These are phyloP conservation scores for Aethionema arabicum DNA, from an alignment of 345 rosid species.

Conservation along the genomic window DNA sequence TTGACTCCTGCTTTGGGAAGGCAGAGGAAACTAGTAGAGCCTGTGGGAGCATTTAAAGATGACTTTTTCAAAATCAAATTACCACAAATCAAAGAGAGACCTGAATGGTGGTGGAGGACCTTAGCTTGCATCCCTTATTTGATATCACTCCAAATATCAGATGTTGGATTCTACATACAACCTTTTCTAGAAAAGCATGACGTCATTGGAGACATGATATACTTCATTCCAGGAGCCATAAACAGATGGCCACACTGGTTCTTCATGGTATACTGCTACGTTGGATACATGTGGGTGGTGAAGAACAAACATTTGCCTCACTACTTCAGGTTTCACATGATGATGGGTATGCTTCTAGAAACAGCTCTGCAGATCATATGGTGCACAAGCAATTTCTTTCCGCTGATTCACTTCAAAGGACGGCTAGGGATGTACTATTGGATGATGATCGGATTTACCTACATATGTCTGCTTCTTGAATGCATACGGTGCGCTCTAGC, in stretches of 20 bases:
- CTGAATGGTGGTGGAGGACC: constrained; percentile 88
- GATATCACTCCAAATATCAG: constrained; percentile 75
- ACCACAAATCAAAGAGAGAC: constrained; percentile 53
- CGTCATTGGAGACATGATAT: constrained; percentile 50
- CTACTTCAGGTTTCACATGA: constrained; percentile 77
- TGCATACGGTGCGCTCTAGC: constrained; percentile 69
- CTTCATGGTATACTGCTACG: constrained; percentile 60
- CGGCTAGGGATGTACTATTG: constrained; percentile 64
- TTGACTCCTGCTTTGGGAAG: constrained; percentile 15
- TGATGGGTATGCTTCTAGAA: constrained; percentile 88
- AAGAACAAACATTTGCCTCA: constrained; percentile 74
- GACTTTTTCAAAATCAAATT: constrained; percentile 45
- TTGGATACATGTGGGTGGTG: constrained; percentile 57
- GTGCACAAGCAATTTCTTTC: constrained; percentile 67
- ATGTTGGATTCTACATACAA: constrained; percentile 60
- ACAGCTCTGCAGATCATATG: constrained; percentile 63
- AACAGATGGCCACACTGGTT: constrained; percentile 72
- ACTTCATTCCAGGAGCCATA: constrained; percentile 69
- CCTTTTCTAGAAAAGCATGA: constrained; percentile 61
- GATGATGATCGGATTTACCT: constrained; percentile 60
- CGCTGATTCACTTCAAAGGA: constrained; percentile 72
- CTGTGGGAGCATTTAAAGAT: constrained; percentile 41
- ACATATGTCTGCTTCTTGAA: constrained; percentile 53
- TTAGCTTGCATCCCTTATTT: constrained; percentile 70
- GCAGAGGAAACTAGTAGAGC: constrained; percentile 1